Percentiles rank a stretch among this genome's conserved stretches.
These are phyloP conservation scores for Colletotrichum simmondsii DNA, from an alignment of 2,329 filamentous ascomycete species.

Conservation along the genomic window DNA sequence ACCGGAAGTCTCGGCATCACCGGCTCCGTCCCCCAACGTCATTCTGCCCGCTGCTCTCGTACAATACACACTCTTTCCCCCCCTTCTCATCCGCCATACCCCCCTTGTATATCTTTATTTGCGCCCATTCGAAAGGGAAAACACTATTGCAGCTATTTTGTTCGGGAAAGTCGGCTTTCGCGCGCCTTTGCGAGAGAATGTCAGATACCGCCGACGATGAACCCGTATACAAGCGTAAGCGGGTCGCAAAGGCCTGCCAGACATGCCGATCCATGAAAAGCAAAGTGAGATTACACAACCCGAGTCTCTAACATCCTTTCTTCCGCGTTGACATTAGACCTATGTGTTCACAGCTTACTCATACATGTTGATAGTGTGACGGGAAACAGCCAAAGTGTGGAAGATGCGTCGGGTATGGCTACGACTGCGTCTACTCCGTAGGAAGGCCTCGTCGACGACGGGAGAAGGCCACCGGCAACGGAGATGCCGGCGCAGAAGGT, in stretches of 20 bases:
- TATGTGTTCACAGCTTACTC: not conserved
- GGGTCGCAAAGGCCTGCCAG: constrained; percentile 40
- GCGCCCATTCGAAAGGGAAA: not conserved
- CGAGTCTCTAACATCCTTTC: not conserved
- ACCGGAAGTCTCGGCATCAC: not conserved
- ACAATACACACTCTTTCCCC: not conserved
- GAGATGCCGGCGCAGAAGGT: not conserved
- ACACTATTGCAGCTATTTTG: not conserved
- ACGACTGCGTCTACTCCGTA: constrained; percentile 35
- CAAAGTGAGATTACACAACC: constrained; percentile 35
- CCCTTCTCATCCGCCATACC: not conserved
- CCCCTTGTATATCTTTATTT: not conserved
- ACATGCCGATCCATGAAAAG: constrained; percentile 40
- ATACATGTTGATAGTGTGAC: constrained; percentile 28
- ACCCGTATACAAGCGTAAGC: constrained; percentile 29
- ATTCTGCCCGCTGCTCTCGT: not conserved
- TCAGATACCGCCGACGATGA: not conserved
- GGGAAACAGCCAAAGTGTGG: constrained; percentile 38
- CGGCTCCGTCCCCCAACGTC: not conserved
- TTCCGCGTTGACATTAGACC: not conserved
- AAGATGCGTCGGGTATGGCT: constrained; percentile 40
- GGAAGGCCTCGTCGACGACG: not conserved
- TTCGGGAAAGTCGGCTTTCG: not conserved
- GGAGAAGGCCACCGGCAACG: not conserved
- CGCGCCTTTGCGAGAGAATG: not conserved